phyloP scores from a whole-genome alignment of 1,284 basidiomycete species.

The Microbotryum silenes-acaulis region DNA sequence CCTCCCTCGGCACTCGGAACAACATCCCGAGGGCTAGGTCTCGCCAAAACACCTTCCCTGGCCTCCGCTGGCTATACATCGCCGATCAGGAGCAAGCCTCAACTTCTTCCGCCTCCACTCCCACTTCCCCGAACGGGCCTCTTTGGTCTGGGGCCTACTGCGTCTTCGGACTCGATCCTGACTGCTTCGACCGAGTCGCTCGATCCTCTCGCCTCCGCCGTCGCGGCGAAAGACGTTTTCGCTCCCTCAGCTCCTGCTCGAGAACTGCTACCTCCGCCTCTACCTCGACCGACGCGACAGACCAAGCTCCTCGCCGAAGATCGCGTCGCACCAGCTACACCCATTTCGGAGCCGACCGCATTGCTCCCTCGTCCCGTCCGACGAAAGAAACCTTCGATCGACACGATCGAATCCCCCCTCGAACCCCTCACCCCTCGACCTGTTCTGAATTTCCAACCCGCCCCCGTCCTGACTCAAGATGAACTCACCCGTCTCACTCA shows the following conservation, averaged over 20 bases:
- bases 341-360: background rate
- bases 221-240: slow-evolving; percentile 4
- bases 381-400: background rate
- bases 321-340: background rate
- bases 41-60: too few relatives aligned
- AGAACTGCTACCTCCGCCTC: background rate
- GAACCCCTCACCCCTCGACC: background rate
- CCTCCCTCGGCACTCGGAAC: too few relatives aligned
- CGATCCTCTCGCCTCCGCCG: background rate
- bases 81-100: too few relatives aligned
- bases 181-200: slow-evolving; percentile 10
- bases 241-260: background rate
- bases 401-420: background rate
- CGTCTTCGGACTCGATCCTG: slow-evolving; percentile 1
- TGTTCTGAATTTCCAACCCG: slow-evolving; percentile 5
- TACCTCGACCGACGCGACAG: slow-evolving; percentile 1
- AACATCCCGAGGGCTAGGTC: too few relatives aligned
- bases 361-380: background rate
- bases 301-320: background rate
- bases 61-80: too few relatives aligned
- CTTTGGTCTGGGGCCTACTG: too few relatives aligned
- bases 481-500: slow-evolving; percentile 29
- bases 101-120: too few relatives aligned
- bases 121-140: too few relatives aligned
- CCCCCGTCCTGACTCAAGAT: slow-evolving; percentile 23